Base-by-base conservation (phyloP, 768 basidiomycete genomes). In the Boletus rubroflammeus region DNA sequence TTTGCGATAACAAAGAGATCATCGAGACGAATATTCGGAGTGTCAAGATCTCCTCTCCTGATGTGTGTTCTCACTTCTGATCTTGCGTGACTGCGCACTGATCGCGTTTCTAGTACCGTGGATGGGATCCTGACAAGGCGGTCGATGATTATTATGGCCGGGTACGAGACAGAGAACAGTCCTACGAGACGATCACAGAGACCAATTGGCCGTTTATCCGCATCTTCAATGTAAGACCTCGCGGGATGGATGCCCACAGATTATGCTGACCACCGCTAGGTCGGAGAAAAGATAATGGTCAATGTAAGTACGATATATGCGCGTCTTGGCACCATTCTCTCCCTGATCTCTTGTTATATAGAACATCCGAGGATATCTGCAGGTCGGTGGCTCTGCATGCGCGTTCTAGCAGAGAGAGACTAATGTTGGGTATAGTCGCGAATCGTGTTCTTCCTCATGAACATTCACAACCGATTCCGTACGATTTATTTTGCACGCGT, bases 391-490 rank as follows among this genome's bases (percentile, higher is more conserved):
- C 15, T 29, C 26, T 36, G 13, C n/a, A 35, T 32, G 15, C 19
- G 31, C 21, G 28, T 17, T 41, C 29, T 19, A 1, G 26, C 21
- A 47, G 21, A 31, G 1, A n/a, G 9, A 36, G 32, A 42, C 54
- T 62, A 7, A 61, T 48, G 45, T 39, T 50, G 1, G 36, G 47
- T 62, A 15, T 72, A 98, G 86, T 93, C 93, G 2, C 78, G 96
- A 55, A 94, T 98, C 55, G 91, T 98, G 25, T 99, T 98, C 79
- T 98, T 97, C 79, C 78, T 99, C 42, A 98, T 98, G 97, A 99
- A 99, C 69, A 98, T 99, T 45, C 96, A 99, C 73, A 98, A 94
- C 65, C 80, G 81, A 58, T 90, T 86, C 67, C 80, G 96, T 21
- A 93, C 88, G 44, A 99, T 99, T 58, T 98, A 95, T 71, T 98